Evolutionary conservation across 208 protist species (phyloP).

Genomic region (Acanthamoeba castellanii): DNA sequence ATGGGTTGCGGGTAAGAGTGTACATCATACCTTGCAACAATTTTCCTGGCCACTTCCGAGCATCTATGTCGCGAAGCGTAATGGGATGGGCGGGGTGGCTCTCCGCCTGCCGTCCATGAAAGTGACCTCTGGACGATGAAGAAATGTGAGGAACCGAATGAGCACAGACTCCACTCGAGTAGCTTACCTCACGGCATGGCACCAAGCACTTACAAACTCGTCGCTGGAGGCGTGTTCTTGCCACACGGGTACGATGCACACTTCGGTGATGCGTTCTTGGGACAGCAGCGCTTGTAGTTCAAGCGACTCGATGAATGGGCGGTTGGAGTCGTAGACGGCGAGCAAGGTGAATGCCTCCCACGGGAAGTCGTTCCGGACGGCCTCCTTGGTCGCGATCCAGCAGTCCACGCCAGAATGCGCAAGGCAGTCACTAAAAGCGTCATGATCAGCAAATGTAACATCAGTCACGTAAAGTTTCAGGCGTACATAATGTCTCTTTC

Average conservation of each 20-base stretch:
- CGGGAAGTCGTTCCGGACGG: neutral
- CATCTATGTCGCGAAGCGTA: neutral
- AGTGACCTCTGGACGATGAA: neutral
- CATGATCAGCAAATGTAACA: neutral
- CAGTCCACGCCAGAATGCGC: neutral
- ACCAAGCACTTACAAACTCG: neutral
- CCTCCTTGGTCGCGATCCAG: neutral
- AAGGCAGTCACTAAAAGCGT: neutral
- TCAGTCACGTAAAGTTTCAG: neutral
- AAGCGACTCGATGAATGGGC: neutral
- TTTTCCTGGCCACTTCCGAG: neutral
- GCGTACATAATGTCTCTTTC: neutral
- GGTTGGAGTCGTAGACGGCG: neutral
- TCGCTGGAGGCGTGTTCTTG: neutral
- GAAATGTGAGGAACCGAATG: neutral
- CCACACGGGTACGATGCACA: neutral
- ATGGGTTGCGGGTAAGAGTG: neutral
- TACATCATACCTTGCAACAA: neutral
- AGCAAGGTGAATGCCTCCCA: slow-evolving; percentile 55
- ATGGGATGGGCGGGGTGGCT: neutral
- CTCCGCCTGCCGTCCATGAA: neutral
- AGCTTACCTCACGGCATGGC: neutral
- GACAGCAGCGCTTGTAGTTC: slow-evolving; percentile 16
- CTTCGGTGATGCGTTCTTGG: neutral
- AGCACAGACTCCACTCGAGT: neutral